Evolutionary conservation across 768 basidiomycete genomes (phyloP).

Genomic region (Hypsizygus marmoreus): DNA sequence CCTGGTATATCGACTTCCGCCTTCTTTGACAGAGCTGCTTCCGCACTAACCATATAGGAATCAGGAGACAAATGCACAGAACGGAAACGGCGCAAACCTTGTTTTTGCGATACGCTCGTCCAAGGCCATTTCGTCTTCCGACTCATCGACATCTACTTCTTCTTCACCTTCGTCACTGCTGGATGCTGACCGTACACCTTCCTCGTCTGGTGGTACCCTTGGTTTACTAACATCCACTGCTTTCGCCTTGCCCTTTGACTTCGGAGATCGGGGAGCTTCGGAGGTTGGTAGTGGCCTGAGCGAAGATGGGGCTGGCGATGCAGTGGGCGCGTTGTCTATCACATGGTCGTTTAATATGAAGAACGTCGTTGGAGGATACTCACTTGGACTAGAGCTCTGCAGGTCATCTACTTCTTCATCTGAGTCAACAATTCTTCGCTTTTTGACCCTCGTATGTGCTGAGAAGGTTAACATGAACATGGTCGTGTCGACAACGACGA

Average conservation of each 20-base stretch:
- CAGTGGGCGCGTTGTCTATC: conserved; percentile 1
- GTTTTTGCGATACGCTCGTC: conserved; percentile 55
- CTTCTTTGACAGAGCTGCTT: conserved; percentile 60
- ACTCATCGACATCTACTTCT: conserved; percentile 30
- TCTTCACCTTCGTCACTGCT: conserved; percentile 35
- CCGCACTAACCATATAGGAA: conserved; percentile 50
- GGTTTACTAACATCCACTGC: conserved; percentile 26
- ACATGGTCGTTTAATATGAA: not conserved
- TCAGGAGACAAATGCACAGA: not conserved
- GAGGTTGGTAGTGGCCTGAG: conserved; percentile 10
- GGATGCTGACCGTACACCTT: conserved; percentile 16
- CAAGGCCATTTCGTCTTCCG: conserved; percentile 32
- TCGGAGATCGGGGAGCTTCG: conserved; percentile 5
- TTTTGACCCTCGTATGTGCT: conserved; percentile 46
- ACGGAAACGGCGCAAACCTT: conserved; percentile 44
- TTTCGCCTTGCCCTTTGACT: conserved; percentile 27
- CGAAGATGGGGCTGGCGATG: conserved; percentile 16
- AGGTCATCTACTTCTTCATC: conserved; percentile 48
- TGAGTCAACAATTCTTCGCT: conserved; percentile 53
- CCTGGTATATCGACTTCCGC: conserved; percentile 76
- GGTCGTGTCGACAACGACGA: no score
- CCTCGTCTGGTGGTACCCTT: conserved; percentile 28
- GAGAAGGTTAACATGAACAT: no score
- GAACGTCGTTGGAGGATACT: not conserved
- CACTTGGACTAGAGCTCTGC: conserved; percentile 7